phyloP scores from a whole-genome alignment of 2,329 filamentous ascomycete species.

The Rasamsonia emersonii region DNA sequence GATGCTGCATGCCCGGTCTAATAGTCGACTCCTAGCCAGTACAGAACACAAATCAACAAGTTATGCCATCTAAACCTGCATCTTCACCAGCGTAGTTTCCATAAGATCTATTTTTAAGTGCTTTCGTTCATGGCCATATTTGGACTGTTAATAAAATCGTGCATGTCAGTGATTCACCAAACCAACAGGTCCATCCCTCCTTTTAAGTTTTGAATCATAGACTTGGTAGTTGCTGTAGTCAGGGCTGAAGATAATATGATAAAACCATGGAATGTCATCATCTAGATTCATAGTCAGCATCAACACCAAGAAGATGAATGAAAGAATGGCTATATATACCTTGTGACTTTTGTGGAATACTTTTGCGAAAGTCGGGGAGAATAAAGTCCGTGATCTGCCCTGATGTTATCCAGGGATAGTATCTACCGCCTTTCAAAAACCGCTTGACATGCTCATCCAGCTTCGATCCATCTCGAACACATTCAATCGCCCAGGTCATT shows the following conservation, averaged over 20 bases:
- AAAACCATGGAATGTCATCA: background rate
- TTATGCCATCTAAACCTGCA: too few species aligned
- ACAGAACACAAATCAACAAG: too few species aligned
- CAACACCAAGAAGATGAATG: background rate
- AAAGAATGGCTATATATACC: conserved; percentile 1
- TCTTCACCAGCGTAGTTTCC: too few species aligned
- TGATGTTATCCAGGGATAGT: background rate
- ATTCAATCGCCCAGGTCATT: conserved; percentile 1
- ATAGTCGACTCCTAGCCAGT: too few species aligned
- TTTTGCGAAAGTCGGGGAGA: background rate
- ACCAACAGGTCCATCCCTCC: background rate
- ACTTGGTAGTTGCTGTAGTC: background rate
- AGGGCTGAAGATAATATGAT: conserved; percentile 1
- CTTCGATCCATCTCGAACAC: background rate
- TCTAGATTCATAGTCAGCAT: background rate
- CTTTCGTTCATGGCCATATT: too few species aligned
- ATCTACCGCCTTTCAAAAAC: background rate
- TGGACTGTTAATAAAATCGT: too few species aligned
- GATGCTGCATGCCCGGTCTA: too few species aligned
- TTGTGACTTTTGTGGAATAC: background rate
- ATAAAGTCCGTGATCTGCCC: background rate
- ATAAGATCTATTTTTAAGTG: too few species aligned
- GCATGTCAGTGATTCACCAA: background rate
- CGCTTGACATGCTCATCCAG: background rate
- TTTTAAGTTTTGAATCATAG: background rate